These are phyloP conservation scores for Sarocladiaceae sp. DNA, from an alignment of 2,329 filamentous ascomycete species.

Conservation along the genomic window DNA sequence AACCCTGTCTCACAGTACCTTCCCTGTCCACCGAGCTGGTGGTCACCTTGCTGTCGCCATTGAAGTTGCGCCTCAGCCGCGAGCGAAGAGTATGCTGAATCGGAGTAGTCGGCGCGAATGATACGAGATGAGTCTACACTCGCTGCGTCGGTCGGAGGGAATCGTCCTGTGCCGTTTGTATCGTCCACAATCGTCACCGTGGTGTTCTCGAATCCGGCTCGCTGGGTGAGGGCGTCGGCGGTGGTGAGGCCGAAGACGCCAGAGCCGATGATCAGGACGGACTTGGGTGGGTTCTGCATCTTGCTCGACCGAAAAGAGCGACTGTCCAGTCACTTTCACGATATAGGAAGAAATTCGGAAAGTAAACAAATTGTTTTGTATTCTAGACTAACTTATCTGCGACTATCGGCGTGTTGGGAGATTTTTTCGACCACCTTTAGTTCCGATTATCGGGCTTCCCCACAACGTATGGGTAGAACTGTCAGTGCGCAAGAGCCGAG, in stretches of 20 bases:
- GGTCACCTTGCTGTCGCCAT: constrained; percentile 59
- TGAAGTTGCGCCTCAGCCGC: constrained; percentile 64
- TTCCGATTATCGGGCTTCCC: constrained; percentile 5
- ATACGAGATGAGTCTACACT: constrained; percentile 62
- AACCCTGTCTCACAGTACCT: constrained; percentile 70
- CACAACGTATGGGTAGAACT: not conserved
- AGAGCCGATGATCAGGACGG: constrained; percentile 66
- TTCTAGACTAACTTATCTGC: not conserved
- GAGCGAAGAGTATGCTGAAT: constrained; percentile 70
- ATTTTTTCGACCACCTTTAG: not conserved
- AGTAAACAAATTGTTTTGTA: too few relatives aligned
- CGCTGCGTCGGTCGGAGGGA: constrained; percentile 55
- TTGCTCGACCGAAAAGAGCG: too few relatives aligned
- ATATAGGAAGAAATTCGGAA: too few relatives aligned
- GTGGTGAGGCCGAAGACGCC: constrained; percentile 58
- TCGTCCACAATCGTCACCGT: constrained; percentile 58
- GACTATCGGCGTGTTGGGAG: not conserved
- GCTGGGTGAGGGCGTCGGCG: constrained; percentile 65
- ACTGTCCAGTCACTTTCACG: too few relatives aligned
- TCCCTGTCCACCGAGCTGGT: constrained; percentile 56
- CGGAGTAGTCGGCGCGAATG: constrained; percentile 73
- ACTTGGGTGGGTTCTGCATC: constrained; percentile 34
- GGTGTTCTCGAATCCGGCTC: constrained; percentile 48
- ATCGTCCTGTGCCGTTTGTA: constrained; percentile 39
- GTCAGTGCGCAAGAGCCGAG: too few relatives aligned